phyloP scores from a whole-genome alignment of 176 grass and related monocot species.

The Puya raimondii region DNA sequence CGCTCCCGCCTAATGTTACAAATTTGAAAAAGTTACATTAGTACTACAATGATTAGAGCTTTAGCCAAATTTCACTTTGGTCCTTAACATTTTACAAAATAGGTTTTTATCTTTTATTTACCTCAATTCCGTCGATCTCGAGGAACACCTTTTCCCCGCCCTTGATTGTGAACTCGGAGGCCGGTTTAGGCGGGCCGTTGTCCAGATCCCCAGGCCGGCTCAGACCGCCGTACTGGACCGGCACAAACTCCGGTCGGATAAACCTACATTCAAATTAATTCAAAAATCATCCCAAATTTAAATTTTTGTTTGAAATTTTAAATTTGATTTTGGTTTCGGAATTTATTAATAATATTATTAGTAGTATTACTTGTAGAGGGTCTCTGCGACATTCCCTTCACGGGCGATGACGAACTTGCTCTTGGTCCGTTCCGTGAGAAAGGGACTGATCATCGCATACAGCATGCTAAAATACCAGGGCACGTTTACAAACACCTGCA shows the following conservation, averaged over 20 bases:
- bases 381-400: conserved; percentile 91
- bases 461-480: conserved; percentile 95
- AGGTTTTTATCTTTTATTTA: neutral
- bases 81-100: neutral
- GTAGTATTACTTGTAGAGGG: conserved; percentile 60
- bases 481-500: conserved; percentile 91
- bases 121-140: conserved; percentile 99
- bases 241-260: conserved; percentile 86
- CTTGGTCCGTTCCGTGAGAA: conserved; percentile 94
- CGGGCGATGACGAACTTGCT: conserved; percentile 96
- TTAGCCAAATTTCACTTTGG: neutral
- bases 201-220: conserved; percentile 72
- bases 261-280: conserved; percentile 31
- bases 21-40: neutral
- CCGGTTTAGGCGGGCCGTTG: conserved; percentile 81
- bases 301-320: neutral
- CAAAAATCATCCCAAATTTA: neutral
- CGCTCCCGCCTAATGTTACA: conserved; percentile 40
- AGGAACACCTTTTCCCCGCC: conserved; percentile 90
- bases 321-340: neutral
- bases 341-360: neutral
- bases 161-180: conserved; percentile 95
- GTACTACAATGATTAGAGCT: neutral
- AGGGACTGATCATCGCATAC: conserved; percentile 81
- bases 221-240: conserved; percentile 81